Percentiles rank a stretch among this genome's conserved stretches.
phyloP scores from a whole-genome alignment of 2,329 filamentous ascomycete genomes.

The Cladosporium cucumerinum region DNA sequence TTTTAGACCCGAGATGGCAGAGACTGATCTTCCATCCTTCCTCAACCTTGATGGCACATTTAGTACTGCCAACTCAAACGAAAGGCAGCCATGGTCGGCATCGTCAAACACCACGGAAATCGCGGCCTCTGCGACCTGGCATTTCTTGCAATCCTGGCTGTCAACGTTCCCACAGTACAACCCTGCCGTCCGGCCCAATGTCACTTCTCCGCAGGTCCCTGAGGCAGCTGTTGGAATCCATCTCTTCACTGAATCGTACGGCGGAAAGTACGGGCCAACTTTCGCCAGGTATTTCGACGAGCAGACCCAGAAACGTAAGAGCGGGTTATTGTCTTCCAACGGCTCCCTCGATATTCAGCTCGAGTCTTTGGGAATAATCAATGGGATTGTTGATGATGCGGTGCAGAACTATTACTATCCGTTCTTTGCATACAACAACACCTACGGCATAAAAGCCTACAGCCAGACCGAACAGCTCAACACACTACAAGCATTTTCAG shows the following conservation, averaged over 20 bases:
- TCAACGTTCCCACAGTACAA: conserved; percentile 39
- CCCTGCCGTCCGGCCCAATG: conserved; percentile 43
- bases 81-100: conserved; percentile 17
- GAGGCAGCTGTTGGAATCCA: conserved; percentile 44
- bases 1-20: conserved; percentile 38
- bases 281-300: conserved; percentile 58
- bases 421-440: conserved; percentile 60
- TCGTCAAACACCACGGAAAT: conserved; percentile 37
- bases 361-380: conserved; percentile 64
- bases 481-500: conserved; percentile 44
- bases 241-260: conserved; percentile 55
- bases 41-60: conserved; percentile 64
- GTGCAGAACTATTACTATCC: conserved; percentile 59
- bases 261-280: conserved; percentile 64
- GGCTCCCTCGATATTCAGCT: conserved; percentile 59
- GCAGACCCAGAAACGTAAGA: conserved; percentile 58
- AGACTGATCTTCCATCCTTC: conserved; percentile 24
- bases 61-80: conserved; percentile 47
- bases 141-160: conserved; percentile 61
- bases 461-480: conserved; percentile 50
- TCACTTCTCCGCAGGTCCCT: conserved; percentile 48
- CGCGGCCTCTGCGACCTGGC: conserved; percentile 54
- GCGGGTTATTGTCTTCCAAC: conserved; percentile 48
- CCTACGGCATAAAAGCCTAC: conserved; percentile 61
- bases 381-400: conserved; percentile 65